Evolutionary conservation across 495 filamentous ascomycete genomes (phyloP).

Genomic region (Rhypophila decipiens): DNA sequence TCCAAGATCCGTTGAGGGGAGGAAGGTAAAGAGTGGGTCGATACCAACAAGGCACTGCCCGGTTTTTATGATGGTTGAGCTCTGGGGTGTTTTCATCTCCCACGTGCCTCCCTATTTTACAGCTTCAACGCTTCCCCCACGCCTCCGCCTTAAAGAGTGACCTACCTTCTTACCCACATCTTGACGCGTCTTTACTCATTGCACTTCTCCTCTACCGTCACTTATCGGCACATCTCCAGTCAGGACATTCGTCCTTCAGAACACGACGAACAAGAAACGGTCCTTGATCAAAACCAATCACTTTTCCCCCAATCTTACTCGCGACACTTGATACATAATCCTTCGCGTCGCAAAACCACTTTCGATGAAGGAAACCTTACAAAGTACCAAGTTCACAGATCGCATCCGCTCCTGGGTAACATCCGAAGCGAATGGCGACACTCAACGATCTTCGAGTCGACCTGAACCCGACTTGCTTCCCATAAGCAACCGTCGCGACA

Average conservation of each 20-base stretch:
- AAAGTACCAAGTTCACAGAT: conserved; percentile 47
- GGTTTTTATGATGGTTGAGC: too few relatives aligned
- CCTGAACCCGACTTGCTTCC: conserved; percentile 30
- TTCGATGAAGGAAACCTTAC: conserved; percentile 62
- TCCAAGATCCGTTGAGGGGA: too few relatives aligned
- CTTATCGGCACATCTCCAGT: too few relatives aligned
- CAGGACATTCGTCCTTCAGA: too few relatives aligned
- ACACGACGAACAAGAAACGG: neutral
- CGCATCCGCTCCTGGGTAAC: conserved; percentile 51
- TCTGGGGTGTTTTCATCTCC: too few relatives aligned
- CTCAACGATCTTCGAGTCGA: conserved; percentile 26
- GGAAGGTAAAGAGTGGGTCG: too few relatives aligned
- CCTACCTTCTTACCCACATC: neutral
- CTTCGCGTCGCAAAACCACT: conserved; percentile 7
- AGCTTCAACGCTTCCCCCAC: too few relatives aligned
- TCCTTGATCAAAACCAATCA: neutral
- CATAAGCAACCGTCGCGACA: conserved; percentile 22
- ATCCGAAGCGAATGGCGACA: conserved; percentile 48
- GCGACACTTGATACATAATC: neutral
- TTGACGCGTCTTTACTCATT: neutral
- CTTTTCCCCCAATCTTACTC: neutral
- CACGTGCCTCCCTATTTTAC: too few relatives aligned
- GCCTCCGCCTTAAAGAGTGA: neutral
- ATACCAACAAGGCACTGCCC: too few relatives aligned
- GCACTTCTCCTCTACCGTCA: neutral